Percentiles rank a stretch among this genome's conserved stretches.
phyloP scores from a whole-genome alignment of 495 filamentous ascomycete species.

The Penicillium malachiteum region DNA sequence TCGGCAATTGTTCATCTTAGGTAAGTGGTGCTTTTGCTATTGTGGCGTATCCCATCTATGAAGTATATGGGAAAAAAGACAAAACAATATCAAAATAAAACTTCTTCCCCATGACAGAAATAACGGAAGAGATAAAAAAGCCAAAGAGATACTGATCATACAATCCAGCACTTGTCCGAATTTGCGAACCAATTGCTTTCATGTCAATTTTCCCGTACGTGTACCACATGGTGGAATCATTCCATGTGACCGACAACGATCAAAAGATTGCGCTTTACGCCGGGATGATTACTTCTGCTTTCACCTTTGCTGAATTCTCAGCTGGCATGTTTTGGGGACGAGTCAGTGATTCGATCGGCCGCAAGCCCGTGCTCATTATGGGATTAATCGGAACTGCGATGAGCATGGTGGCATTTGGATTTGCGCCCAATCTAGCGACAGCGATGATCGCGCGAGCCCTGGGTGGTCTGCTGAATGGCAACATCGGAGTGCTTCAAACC shows the following conservation, averaged over 20 bases:
- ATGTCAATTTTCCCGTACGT: slow-evolving; percentile 99
- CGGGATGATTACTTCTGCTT: slow-evolving; percentile 94
- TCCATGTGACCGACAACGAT: slow-evolving; percentile 76
- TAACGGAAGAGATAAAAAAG: neutral
- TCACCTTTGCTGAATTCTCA: slow-evolving; percentile 92
- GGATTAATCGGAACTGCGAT: slow-evolving; percentile 86
- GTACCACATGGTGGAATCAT: slow-evolving; percentile 95
- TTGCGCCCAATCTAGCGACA: slow-evolving; percentile 77
- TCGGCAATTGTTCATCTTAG: slow-evolving; percentile 70
- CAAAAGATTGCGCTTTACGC: slow-evolving; percentile 86
- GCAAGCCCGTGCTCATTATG: slow-evolving; percentile 88
- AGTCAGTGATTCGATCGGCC: slow-evolving; percentile 86
- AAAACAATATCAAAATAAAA: neutral
- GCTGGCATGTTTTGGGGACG: slow-evolving; percentile 90
- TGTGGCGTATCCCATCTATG: slow-evolving; percentile 9
- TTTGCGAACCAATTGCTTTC: slow-evolving; percentile 98
- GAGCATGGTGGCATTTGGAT: slow-evolving; percentile 93
- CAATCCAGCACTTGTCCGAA: slow-evolving; percentile 76
- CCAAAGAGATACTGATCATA: slow-evolving; percentile 12
- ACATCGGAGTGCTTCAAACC: slow-evolving; percentile 92
- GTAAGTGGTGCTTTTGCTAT: slow-evolving; percentile 48
- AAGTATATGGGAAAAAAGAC: neutral
- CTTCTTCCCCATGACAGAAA: neutral
- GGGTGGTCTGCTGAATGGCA: slow-evolving; percentile 91
- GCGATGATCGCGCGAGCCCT: slow-evolving; percentile 86